phyloP scores from a whole-genome alignment of 768 basidiomycete genomes.

The Steccherinum ochraceum region DNA sequence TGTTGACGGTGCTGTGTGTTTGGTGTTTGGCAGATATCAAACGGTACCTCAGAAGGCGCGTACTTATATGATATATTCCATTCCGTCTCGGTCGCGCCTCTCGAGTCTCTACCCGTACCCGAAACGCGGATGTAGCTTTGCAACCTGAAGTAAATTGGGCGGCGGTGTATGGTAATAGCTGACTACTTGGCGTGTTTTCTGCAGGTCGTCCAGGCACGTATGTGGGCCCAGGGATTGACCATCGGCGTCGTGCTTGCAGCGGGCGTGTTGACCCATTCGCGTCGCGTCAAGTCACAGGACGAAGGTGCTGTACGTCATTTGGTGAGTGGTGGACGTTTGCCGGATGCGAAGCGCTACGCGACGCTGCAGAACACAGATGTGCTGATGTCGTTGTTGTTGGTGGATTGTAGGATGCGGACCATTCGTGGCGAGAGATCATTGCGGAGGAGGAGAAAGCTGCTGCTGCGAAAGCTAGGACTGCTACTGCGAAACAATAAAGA shows the following conservation, averaged over 20 bases:
- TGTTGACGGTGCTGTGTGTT: neutral
- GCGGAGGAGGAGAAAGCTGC: conserved; percentile 14
- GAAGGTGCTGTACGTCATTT: conserved; percentile 16
- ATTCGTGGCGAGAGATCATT: conserved; percentile 26
- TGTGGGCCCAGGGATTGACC: conserved; percentile 83
- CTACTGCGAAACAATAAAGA: too few species aligned
- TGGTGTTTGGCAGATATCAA: conserved; percentile 15
- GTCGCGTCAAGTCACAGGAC: conserved; percentile 29
- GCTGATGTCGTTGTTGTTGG: neutral
- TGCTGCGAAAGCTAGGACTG: too few species aligned
- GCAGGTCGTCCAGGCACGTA: conserved; percentile 73
- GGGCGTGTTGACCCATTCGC: conserved; percentile 54
- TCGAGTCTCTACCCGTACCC: neutral
- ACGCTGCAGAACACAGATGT: neutral
- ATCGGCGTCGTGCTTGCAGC: conserved; percentile 68
- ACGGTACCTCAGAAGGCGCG: conserved; percentile 24
- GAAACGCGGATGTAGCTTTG: neutral
- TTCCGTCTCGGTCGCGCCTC: too few species aligned
- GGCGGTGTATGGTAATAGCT: too few species aligned
- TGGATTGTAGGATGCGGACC: conserved; percentile 17
- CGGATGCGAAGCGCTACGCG: neutral
- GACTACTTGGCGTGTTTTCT: neutral
- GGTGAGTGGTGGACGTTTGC: conserved; percentile 15
- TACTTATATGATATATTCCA: neutral
- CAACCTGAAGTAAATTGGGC: neutral